Evolutionary conservation across 768 basidiomycete genomes (phyloP).

Genomic region (Termitomyces sp.): DNA sequence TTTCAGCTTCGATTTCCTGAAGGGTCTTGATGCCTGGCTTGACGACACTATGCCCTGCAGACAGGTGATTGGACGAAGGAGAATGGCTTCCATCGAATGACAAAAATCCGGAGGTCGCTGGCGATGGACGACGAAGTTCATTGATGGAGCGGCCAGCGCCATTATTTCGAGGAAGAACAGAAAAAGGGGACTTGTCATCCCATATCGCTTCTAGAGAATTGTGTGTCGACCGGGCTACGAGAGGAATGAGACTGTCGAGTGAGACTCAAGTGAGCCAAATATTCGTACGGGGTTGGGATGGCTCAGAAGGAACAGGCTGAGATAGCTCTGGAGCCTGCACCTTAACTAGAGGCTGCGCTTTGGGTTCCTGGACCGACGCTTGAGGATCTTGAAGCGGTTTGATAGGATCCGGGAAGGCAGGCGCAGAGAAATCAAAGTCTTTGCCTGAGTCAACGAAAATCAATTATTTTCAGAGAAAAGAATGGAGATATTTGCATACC

Average conservation of each 20-base stretch:
- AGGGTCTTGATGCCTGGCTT: conserved; percentile 52
- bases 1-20: conserved; percentile 82
- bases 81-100: conserved; percentile 23
- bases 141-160: conserved; percentile 38
- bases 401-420: conserved; percentile 26
- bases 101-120: conserved; percentile 32
- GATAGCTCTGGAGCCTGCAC: conserved; percentile 15
- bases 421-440: conserved; percentile 84
- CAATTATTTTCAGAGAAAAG: neutral
- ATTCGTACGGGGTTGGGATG: conserved; percentile 21
- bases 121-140: conserved; percentile 25
- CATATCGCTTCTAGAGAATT: conserved; percentile 70
- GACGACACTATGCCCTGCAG: conserved; percentile 24
- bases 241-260: conserved; percentile 6
- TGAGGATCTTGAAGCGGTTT: conserved; percentile 14
- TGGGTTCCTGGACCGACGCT: neutral
- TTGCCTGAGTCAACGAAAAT: conserved; percentile 46
- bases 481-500: conserved; percentile 46
- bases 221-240: conserved; percentile 30
- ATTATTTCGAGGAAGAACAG: conserved; percentile 53
- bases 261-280: conserved; percentile 5
- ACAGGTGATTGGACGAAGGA: conserved; percentile 23
- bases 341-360: conserved; percentile 10
- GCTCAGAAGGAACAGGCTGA: conserved; percentile 14
- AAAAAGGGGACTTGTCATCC: conserved; percentile 77